Base-by-base conservation (phyloP, 805 yeast genomes). In the Candida koratica region DNA sequence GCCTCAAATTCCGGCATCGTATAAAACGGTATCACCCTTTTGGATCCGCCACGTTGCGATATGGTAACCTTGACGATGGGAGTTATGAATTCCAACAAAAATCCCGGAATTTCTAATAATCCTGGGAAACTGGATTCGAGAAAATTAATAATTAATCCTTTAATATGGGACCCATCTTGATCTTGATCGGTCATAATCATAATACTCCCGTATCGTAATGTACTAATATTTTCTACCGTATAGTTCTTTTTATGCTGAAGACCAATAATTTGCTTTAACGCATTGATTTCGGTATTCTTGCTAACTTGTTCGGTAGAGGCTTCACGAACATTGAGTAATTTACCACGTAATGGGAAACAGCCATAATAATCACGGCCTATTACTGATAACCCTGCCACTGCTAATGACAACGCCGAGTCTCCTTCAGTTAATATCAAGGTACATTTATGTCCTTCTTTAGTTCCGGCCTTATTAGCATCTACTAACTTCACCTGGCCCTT, bases 131-230 rank as follows among this genome's bases (percentile, higher is more conserved):
- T 83, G 4, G 90, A 75, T 58, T 90, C 97, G 41, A 93, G 65
- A 53, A 93, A 93, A 58, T 93, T 93, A 52, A 93, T 93, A 39
- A 93, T 76, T 47, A 93, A 73, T 46, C 98, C 98, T 57, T 93
- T 93, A 58, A 93, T 93, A 67, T 93, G 98, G 12, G 95, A 84
- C 43, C 98, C 98, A 72, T 93, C 98, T 50, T 89, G 95, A 86
- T 93, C 98, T 64, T 93, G 98, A 83, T 93, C 98, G 5, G 98
- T 88, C 97, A 93, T 93, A 56, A 93, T 88, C 97, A 93, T 93
- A 34, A 93, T 75, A 57, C 88, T 96, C 24, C 98, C 98, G 55
- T 93, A 93, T 57, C 98, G 78, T 44, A 93, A 67, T 4, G 82
- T 79, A 39, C 75, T 75, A 11, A 84, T 69, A 45, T 80, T 82